Evolutionary conservation across 108 stramenopile species (phyloP), one percentile per base, ranked within the genome.

Genomic region (Licmophora abbreviata): DNA sequence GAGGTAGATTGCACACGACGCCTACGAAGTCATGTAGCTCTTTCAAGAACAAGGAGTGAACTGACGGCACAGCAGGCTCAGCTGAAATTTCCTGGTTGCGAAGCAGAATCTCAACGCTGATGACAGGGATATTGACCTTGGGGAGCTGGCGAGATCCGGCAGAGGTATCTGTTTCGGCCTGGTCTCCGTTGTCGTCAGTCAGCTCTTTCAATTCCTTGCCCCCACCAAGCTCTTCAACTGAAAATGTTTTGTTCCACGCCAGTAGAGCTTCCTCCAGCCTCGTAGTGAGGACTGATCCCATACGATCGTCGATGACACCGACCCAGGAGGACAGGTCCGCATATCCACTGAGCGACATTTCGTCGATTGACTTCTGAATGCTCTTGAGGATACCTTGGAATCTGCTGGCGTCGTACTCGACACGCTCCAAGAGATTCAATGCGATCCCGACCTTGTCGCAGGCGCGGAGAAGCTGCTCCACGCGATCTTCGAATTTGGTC

Each of bases 311-410:
- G 21, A 96, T 52, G 34, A 68, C 54, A 21, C 61, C 48, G 24
- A 88, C 86, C 86, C 86, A 92, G 0, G 73, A 65, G 5, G 65
- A 67, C 34, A 92, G 53, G 34, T 87, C 71, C 8, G 79, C 53
- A 52, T 78, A 92, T 30, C 91, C 91, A 54, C 84, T 74, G 37
- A 92, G 52, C 28, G 76, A 82, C 68, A 97, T 81, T 50, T 91
- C 85, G 50, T 95, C 94, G 24, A 95, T 83, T 32, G 83, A 61
- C 62, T 94, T 90, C 55, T 99, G 95, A 32, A 99, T 77, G 33
- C 57, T 58, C 26, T 67, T 61, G 29, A 95, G 62, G 11, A 89
- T 76, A 21, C 41, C 38, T 1, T 52, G 29, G 58, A 93, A 81
- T 58, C 65, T 72, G 25, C 54, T 34, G 10, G 64, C 34, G 21